Base-by-base conservation (phyloP, 441 rosid genomes). In the Jatropha multifida region DNA sequence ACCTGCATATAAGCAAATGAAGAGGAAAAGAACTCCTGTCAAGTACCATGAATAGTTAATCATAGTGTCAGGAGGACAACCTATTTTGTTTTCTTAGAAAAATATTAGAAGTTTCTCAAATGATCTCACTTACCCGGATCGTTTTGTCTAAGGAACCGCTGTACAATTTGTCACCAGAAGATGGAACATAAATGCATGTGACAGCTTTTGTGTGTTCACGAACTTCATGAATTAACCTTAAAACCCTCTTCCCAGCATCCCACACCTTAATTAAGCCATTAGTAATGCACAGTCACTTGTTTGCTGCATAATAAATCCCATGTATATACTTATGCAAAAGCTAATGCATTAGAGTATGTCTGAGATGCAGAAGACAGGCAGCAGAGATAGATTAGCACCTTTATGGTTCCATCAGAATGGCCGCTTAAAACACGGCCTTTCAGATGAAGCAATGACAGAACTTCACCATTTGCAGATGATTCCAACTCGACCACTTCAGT, bases 351-450 rank as follows among this genome's bases (percentile, higher is more conserved):
- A 26, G 51, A 9, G 23, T 27, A 26, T 15, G 67, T 4, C 27
- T 27, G 65, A 32, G 20, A 7, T 37, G 37, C 20, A 46, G 11
- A 58, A 38, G 69, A 62, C 2, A 54, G 37, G 48, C 32, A 49
- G 1, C 52, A 18, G 13, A 17, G 14, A 18, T 55, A 59, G 59
- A 71, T n/a, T 10, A 74, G 32, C 68, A 86, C 95, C 95, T 90
- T 90, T 69, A 90, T 85, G 38, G 91, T 88, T 75, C 95, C 95
- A 66, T 89, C 95, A 2, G 93, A 84, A 80, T 90, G 93, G 74
- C 93, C 76, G 84, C 91, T 88, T 26, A 90, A 27, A 69, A 90
- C 66, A 20, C 85, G 79, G 60, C 87, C 83, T 74, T 85, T 85
- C 12, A 85, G 49, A 73, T 84, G 80, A 61, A 81, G 78, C 81